Evolutionary conservation across 2,329 filamentous ascomycete genomes (phyloP).

Genomic region (Karstenula rhodostoma): DNA sequence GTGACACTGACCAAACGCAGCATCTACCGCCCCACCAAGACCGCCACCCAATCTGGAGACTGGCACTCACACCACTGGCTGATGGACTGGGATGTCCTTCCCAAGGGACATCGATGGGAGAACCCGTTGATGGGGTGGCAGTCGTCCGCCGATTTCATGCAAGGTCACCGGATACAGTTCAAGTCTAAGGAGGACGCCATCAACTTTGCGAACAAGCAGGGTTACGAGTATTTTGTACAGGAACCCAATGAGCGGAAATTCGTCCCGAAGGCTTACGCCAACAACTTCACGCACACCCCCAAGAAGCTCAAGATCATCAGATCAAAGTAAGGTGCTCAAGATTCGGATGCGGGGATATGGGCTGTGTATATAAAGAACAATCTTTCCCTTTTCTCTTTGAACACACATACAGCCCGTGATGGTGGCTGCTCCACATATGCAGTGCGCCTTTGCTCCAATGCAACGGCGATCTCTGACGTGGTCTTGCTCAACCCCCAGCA

Average conservation of each 20-base stretch:
- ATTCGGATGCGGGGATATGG: conserved; percentile 4
- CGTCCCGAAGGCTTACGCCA: conserved; percentile 91
- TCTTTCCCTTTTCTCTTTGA: conserved; percentile 5
- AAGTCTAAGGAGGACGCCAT: conserved; percentile 94
- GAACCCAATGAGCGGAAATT: conserved; percentile 91
- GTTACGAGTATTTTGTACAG: conserved; percentile 98
- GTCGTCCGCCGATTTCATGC: conserved; percentile 92
- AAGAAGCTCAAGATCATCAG: conserved; percentile 84
- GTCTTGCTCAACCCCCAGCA: not conserved
- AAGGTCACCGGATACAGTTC: conserved; percentile 91
- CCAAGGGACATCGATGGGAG: conserved; percentile 96
- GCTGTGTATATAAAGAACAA: conserved; percentile 39
- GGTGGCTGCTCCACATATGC: not conserved
- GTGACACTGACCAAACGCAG: conserved; percentile 57
- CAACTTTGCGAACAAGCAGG: conserved; percentile 95
- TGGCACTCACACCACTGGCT: conserved; percentile 89
- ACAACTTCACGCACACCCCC: conserved; percentile 88
- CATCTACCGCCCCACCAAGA: conserved; percentile 90
- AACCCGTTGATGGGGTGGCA: conserved; percentile 99
- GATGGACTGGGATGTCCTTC: conserved; percentile 97
- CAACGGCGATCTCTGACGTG: not conserved
- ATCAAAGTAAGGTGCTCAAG: conserved; percentile 71
- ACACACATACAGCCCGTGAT: not conserved
- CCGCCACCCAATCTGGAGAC: conserved; percentile 93
- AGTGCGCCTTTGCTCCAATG: not conserved